Evolutionary conservation across 2,329 filamentous ascomycete species (phyloP), one percentile per base, ranked within the genome.

Genomic region (Teratosphaeria epicoccoides): DNA sequence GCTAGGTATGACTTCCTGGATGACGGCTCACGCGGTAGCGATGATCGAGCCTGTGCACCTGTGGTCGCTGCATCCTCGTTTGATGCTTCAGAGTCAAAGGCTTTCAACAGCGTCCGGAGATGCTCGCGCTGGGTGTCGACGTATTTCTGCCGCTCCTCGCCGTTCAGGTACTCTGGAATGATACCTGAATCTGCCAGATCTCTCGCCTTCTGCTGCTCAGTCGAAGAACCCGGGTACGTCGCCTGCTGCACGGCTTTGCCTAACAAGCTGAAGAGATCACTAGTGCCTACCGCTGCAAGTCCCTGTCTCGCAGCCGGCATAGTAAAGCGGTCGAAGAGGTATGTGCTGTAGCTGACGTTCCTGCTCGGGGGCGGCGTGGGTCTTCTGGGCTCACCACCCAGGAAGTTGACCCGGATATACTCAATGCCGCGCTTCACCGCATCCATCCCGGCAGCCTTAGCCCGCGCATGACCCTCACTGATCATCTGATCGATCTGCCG

Each of bases 401-500:
- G 74, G 6, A 95, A 72, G 57, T 85, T 84, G 59, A 87, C 84
- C 63, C 85, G 84, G 58, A 93, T 70, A 65, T 71, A 75, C 57
- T 76, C 73, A 53, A 75, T 70, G 29, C 63, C 71, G 55, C 68
- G 65, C 59, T 73, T 70, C 22, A 74, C 59, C 29, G 71, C 74
- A 60, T 82, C 76, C 53, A 95, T 75, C 40, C 91, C 90, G 37
- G 87, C 82, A 14, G 82, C 75, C 70, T 84, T 87, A 55, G 88
- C 81, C 52, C 83, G 82, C 59, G 88, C 87, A 69, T 97, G 90
- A 40, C 83, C 77, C 54, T 82, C 80, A 58, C 83, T 84, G 68
- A 97, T 96, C 65, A 95, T 84, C 55, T 88, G 82, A 65, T 98
- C 93, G 69, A 98, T 97, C 59, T 87, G 82, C 43, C 77, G 70